These are phyloP conservation scores for Ophiocordyceps camponoti-saundersi DNA, from an alignment of 2,329 filamentous ascomycete species.

Conservation along the genomic window DNA sequence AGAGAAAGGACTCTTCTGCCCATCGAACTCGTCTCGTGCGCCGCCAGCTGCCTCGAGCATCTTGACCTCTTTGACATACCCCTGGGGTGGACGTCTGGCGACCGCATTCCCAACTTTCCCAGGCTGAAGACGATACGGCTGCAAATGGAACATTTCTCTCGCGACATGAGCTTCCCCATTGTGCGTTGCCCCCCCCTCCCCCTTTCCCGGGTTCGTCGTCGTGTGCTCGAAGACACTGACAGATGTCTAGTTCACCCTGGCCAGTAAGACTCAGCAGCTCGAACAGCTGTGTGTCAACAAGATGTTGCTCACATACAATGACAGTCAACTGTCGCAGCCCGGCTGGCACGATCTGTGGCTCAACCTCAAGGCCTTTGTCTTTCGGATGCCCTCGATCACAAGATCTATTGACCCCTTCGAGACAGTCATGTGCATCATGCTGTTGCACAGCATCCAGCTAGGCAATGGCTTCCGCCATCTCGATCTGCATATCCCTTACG, in stretches of 20 bases:
- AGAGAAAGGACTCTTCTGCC: slow-evolving; percentile 1
- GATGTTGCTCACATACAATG: slow-evolving; percentile 6
- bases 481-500: slow-evolving; percentile 12
- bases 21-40: slow-evolving; percentile 4
- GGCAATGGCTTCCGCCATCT: slow-evolving; percentile 11
- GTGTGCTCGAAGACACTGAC: not conserved
- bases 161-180: not conserved
- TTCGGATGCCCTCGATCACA: slow-evolving; percentile 4
- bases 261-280: slow-evolving; percentile 10
- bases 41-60: slow-evolving; percentile 5
- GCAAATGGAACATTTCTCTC: slow-evolving; percentile 3
- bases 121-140: slow-evolving; percentile 13
- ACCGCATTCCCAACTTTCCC: slow-evolving; percentile 8
- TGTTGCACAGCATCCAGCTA: slow-evolving; percentile 11
- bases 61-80: slow-evolving; percentile 8
- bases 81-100: slow-evolving; percentile 4
- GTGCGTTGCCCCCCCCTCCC: not conserved
- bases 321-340: slow-evolving; percentile 2
- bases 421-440: slow-evolving; percentile 7
- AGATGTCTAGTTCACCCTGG: slow-evolving; percentile 9
- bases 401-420: slow-evolving; percentile 6
- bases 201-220: no score
- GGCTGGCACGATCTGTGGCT: slow-evolving; percentile 11
- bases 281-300: slow-evolving; percentile 16
- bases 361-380: slow-evolving; percentile 12